phyloP scores from a whole-genome alignment of 352 stramenopile genomes.

The Phytopythium ostracodes region DNA sequence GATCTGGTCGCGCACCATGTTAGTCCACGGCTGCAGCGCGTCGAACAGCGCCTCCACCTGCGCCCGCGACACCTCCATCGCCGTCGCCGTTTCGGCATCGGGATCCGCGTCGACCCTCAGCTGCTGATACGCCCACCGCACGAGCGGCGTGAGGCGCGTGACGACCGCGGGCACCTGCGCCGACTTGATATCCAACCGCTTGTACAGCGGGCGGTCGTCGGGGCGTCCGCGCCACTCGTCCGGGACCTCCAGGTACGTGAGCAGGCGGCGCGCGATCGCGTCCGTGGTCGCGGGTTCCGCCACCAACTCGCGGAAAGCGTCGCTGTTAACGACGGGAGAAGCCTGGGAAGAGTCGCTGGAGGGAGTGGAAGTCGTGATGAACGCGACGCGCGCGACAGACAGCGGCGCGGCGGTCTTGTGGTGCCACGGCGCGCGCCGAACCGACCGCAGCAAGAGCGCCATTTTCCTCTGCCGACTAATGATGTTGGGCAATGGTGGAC shows the following conservation, averaged over 20 bases:
- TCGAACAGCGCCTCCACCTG: conserved; percentile 23
- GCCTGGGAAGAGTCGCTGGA: background rate
- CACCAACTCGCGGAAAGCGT: background rate
- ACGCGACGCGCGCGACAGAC: background rate
- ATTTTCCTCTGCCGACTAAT: background rate
- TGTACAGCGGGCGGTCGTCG: conserved; percentile 8
- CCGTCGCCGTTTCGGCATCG: background rate
- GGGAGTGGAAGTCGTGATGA: background rate
- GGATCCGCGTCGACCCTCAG: background rate
- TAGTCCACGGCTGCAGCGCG: conserved; percentile 41
- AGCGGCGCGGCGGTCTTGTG: background rate
- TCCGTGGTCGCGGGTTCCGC: background rate
- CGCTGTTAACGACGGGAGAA: background rate
- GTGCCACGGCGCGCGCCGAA: conserved; percentile 1
- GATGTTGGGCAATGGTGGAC: too few relatives aligned
- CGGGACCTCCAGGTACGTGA: conserved; percentile 31
- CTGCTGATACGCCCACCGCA: conserved; percentile 34
- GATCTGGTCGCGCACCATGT: conserved; percentile 34
- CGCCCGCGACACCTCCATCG: background rate
- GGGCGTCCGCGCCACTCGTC: conserved; percentile 5
- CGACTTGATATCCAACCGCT: conserved; percentile 22
- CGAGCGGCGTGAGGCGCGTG: conserved; percentile 27
- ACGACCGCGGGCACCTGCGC: conserved; percentile 25
- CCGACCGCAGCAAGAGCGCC: background rate
- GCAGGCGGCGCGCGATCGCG: conserved; percentile 21